Evolutionary conservation across 139 green algal species (phyloP), one percentile per base, ranked within the genome.

Genomic region (Raphidocelis subcapitata): DNA sequence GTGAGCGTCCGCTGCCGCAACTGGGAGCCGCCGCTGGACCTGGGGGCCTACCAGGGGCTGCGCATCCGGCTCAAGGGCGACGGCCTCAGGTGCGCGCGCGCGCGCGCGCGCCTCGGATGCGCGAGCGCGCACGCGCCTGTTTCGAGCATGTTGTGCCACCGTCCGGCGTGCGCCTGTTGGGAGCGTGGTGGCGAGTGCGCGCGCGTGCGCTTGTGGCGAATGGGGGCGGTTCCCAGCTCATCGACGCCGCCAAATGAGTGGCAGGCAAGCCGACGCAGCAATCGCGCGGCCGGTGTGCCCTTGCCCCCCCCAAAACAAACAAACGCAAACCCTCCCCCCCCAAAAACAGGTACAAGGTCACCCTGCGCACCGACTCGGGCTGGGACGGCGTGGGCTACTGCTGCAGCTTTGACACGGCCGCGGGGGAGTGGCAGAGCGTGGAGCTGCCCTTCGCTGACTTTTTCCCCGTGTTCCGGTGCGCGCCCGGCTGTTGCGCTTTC

Each of bases 261-360:
- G n/a, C n/a, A n/a, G n/a, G n/a, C n/a, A n/a, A n/a, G n/a, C n/a
- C n/a, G n/a, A n/a, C n/a, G n/a, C n/a, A n/a, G n/a, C n/a, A n/a
- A n/a, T n/a, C n/a, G n/a, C n/a, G n/a, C n/a, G n/a, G n/a, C n/a
- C n/a, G n/a, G n/a, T n/a, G n/a, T n/a, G n/a, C n/a, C n/a, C n/a
- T n/a, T n/a, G n/a, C n/a, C n/a, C n/a, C n/a, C n/a, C n/a, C n/a
- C n/a, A n/a, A n/a, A n/a, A n/a, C n/a, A n/a, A n/a, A n/a, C n/a
- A n/a, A n/a, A n/a, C n/a, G n/a, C n/a, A n/a, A n/a, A n/a, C n/a
- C n/a, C n/a, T n/a, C n/a, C n/a, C n/a, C n/a, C n/a, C n/a, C n/a
- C n/a, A n/a, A n/a, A n/a, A n/a, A n/a, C n/a, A n/a, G 95, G 1
- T 97, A 95, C 87, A 98, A 98, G 85, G 71, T 93, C 62, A 94